Conservation (phyloP, 768 basidiomycete genomes). For the Tricholoma sp. region DNA sequence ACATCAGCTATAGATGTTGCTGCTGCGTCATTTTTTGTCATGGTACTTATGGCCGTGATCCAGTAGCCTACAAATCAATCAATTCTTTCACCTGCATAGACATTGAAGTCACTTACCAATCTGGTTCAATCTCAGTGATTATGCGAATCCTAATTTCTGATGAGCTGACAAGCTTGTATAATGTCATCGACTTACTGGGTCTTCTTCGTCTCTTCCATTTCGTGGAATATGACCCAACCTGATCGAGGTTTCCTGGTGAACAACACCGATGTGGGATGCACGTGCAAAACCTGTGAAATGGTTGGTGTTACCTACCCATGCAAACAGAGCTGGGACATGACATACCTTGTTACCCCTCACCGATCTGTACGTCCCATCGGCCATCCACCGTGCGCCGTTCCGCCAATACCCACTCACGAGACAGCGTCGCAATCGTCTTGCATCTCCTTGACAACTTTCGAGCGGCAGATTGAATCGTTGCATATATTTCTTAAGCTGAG, state of each 20-base stretch:
- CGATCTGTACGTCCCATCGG: conserved; percentile 90
- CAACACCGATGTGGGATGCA: conserved; percentile 91
- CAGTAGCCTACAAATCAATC: conserved; percentile 22
- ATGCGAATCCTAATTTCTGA: conserved; percentile 67
- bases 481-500: conserved; percentile 96
- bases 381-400: conserved; percentile 86
- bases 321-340: background rate
- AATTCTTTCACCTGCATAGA: background rate
- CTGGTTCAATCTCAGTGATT: conserved; percentile 90
- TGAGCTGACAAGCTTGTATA: conserved; percentile 11
- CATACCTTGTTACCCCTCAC: conserved; percentile 80
- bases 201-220: conserved; percentile 95
- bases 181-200: conserved; percentile 55
- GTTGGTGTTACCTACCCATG: conserved; percentile 3
- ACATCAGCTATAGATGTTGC: background rate
- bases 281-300: conserved; percentile 62
- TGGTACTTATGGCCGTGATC: conserved; percentile 31
- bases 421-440: conserved; percentile 75
- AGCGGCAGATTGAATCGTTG: conserved; percentile 78
- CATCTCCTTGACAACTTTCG: conserved; percentile 88
- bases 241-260: conserved; percentile 89
- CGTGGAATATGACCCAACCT: conserved; percentile 93
- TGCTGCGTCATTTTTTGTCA: conserved; percentile 1
- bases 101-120: conserved; percentile 59
- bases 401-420: conserved; percentile 92